Conservation (phyloP, 495 filamentous ascomycete genomes). For the Articulospora tetracladia region DNA sequence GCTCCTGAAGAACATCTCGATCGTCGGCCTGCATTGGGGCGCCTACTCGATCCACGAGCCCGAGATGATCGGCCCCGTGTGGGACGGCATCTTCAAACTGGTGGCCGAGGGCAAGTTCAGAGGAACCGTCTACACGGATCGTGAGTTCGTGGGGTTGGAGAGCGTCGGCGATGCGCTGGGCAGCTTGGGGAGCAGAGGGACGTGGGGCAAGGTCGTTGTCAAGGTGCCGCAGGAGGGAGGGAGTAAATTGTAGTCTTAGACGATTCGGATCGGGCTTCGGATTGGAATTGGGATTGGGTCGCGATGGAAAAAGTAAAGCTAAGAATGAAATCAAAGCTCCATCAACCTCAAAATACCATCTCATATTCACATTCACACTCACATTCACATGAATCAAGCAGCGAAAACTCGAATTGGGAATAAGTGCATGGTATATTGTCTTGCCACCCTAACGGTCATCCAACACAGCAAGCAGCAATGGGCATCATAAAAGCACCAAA, state of each 20-base stretch:
- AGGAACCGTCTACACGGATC: constrained; percentile 77
- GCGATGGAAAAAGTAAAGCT: too few species aligned
- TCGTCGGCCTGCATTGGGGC: constrained; percentile 92
- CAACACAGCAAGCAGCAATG: too few species aligned
- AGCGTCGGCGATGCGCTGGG: constrained; percentile 71
- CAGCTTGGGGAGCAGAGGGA: constrained; percentile 73
- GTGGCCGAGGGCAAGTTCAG: constrained; percentile 74
- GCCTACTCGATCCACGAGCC: constrained; percentile 71
- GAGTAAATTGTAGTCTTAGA: constrained; percentile 41
- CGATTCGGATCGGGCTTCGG: too few species aligned
- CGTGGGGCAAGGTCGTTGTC: constrained; percentile 96
- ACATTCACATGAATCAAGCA: too few species aligned
- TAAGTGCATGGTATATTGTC: too few species aligned
- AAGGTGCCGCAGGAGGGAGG: constrained; percentile 69
- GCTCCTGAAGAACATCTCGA: constrained; percentile 86
- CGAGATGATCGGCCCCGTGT: constrained; percentile 67
- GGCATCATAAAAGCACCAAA: too few species aligned
- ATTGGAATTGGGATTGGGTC: too few species aligned
- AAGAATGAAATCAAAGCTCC: too few species aligned
- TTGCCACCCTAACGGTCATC: too few species aligned
- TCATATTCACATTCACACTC: background rate
- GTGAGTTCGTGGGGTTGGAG: constrained; percentile 79
- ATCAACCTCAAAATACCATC: background rate
- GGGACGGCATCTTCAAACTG: constrained; percentile 75
- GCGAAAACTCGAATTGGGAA: too few species aligned